Percentiles rank a stretch among this genome's conserved stretches.
Conservation (phyloP, 2,329 filamentous ascomycete genomes). For the Sclerotiophoma versabilis region DNA sequence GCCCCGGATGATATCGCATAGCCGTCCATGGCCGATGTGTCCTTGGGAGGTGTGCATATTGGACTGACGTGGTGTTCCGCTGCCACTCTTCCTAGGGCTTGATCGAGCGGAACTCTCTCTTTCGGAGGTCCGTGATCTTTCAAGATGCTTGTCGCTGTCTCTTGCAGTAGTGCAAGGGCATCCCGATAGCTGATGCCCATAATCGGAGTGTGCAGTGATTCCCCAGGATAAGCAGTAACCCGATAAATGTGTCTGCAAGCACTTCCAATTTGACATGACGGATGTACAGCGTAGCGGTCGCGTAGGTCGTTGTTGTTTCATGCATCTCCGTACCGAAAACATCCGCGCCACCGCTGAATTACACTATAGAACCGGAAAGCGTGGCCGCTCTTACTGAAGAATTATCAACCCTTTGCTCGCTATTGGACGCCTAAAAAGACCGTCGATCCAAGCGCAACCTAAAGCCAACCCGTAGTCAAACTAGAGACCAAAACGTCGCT, state of each 20-base stretch:
- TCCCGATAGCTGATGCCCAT: slow-evolving; percentile 7
- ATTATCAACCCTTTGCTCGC: neutral
- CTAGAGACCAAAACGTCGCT: neutral
- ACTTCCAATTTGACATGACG: neutral
- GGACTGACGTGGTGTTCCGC: slow-evolving; percentile 7
- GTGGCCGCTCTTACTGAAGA: neutral
- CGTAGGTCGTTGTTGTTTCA: neutral
- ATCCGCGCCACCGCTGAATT: neutral
- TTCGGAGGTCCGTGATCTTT: neutral
- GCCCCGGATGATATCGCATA: slow-evolving; percentile 18
- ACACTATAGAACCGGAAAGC: neutral
- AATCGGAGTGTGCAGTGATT: neutral
- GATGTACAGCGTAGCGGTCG: neutral
- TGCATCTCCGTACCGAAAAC: slow-evolving; percentile 4
- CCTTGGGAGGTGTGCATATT: slow-evolving; percentile 15
- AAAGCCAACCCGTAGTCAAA: neutral
- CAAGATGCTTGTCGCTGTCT: neutral
- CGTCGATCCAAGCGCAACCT: slow-evolving; percentile 1
- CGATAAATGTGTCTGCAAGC: neutral
- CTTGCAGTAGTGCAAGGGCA: neutral
- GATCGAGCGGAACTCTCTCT: slow-evolving; percentile 4
- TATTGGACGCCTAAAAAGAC: neutral
- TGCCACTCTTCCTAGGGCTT: slow-evolving; percentile 13
- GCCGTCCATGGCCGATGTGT: slow-evolving; percentile 18
- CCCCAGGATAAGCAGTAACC: neutral